Conservation (phyloP, 306 rosid species). For the Vicia faba region DNA sequence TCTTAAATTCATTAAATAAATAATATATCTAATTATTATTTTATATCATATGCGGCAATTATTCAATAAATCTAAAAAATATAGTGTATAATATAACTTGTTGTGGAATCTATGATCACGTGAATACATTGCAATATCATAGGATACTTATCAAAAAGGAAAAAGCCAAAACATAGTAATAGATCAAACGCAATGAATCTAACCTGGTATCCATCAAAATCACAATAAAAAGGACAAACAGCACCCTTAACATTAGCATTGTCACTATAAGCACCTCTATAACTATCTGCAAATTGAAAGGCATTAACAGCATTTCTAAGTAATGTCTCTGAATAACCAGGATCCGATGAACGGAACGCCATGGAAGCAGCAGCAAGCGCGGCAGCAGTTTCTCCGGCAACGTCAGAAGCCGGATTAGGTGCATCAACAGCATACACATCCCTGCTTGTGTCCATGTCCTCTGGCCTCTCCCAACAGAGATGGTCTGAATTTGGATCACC, state of each 20-base stretch:
- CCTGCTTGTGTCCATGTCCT: slow-evolving; percentile 89
- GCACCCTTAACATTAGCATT: slow-evolving; percentile 59
- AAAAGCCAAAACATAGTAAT: slow-evolving; percentile 2
- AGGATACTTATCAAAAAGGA: slow-evolving; percentile 5
- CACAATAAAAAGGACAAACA: slow-evolving; percentile 90
- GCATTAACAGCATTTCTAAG: slow-evolving; percentile 66
- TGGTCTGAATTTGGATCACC: slow-evolving; percentile 87
- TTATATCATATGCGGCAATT: too few species aligned
- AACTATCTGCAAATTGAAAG: slow-evolving; percentile 71
- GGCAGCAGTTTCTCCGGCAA: slow-evolving; percentile 87
- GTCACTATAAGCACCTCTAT: slow-evolving; percentile 93
- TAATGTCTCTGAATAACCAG: slow-evolving; percentile 67
- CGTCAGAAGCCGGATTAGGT: slow-evolving; percentile 85
- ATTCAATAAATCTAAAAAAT: too few species aligned
- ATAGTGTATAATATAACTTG: background rate
- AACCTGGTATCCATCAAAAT: slow-evolving; percentile 88
- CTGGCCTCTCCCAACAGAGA: slow-evolving; percentile 92
- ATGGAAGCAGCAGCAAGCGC: slow-evolving; percentile 82
- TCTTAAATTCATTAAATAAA: too few species aligned
- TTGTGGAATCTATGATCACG: background rate
- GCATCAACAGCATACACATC: slow-evolving; percentile 83
- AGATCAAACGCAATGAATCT: slow-evolving; percentile 16
- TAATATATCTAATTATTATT: too few species aligned
- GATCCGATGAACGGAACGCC: slow-evolving; percentile 74
- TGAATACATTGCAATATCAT: slow-evolving; percentile 6